A percentile compares a stretch with the other conserved stretches of the same genome.
Evolutionary conservation across 192 early-diverging fungal species (phyloP).

Genomic region (Glomus cerebriforme): DNA sequence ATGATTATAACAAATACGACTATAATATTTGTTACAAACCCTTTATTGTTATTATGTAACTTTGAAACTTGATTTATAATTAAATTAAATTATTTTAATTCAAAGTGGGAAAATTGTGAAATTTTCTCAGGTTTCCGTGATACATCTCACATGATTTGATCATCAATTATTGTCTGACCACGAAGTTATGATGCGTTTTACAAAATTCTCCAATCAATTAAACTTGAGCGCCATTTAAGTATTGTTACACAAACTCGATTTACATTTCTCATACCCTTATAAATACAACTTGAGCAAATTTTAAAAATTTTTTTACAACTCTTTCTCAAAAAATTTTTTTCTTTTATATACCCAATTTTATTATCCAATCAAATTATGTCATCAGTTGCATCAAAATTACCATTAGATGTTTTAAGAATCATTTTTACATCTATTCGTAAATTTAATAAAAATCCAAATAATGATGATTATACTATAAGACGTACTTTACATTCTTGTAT

Average conservation of each 20-base stretch:
- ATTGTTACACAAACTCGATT: neutral
- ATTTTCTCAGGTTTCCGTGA: neutral
- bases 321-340: neutral
- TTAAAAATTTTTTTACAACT: neutral
- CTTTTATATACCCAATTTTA: neutral
- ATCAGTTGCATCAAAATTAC: neutral
- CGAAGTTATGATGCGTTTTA: neutral
- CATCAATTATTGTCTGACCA: neutral
- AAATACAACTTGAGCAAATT: neutral
- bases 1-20: no score
- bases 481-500: slow-evolving; percentile 14
- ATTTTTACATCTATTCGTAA: slow-evolving; percentile 13
- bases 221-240: neutral
- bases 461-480: neutral
- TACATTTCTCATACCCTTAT: neutral
- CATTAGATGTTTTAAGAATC: slow-evolving; percentile 10
- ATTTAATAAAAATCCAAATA: neutral
- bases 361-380: neutral
- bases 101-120: neutral
- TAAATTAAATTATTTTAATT: neutral
- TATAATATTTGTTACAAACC: no score
- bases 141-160: neutral
- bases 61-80: neutral
- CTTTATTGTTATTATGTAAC: no score
- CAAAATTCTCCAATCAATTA: neutral